Evolutionary conservation across 352 stramenopile species (phyloP).

Genomic region (Phytophthora boehmeriae): DNA sequence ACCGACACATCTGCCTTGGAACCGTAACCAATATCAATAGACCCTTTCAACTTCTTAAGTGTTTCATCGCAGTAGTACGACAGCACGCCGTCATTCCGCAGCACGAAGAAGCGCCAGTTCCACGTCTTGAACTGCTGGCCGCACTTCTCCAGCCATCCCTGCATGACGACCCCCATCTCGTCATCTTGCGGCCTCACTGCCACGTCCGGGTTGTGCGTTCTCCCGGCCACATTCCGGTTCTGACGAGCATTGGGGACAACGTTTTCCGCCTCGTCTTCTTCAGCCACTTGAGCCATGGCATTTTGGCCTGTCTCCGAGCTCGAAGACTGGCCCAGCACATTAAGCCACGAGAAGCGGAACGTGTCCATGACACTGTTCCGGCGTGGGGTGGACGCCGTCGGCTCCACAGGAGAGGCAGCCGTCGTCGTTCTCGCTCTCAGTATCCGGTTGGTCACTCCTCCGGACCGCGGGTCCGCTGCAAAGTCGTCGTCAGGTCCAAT

Average conservation of each 20-base stretch:
- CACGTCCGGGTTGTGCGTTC: slow-evolving; percentile 43
- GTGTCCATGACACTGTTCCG: slow-evolving; percentile 50
- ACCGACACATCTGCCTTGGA: slow-evolving; percentile 83
- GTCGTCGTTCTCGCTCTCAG: slow-evolving; percentile 9
- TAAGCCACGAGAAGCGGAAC: slow-evolving; percentile 71
- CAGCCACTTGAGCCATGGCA: slow-evolving; percentile 30
- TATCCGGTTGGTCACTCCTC: slow-evolving; percentile 3
- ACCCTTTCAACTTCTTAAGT: slow-evolving; percentile 78
- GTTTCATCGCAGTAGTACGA: slow-evolving; percentile 83
- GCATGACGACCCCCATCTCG: slow-evolving; percentile 77
- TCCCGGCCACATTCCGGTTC: slow-evolving; percentile 9
- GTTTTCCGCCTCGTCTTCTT: slow-evolving; percentile 25
- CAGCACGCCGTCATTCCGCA: slow-evolving; percentile 80
- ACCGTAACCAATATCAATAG: slow-evolving; percentile 73
- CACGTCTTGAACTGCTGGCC: slow-evolving; percentile 90
- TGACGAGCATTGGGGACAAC: slow-evolving; percentile 1
- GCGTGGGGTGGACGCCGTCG: slow-evolving; percentile 9
- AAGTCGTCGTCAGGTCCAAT: slow-evolving; percentile 29
- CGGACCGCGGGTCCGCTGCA: slow-evolving; percentile 6
- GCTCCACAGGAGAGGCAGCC: slow-evolving; percentile 10
- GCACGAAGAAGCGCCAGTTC: slow-evolving; percentile 90
- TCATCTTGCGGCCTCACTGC: slow-evolving; percentile 45
- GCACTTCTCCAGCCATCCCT: slow-evolving; percentile 90
- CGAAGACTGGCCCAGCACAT: slow-evolving; percentile 53
- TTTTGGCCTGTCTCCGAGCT: slow-evolving; percentile 41